Conservation (phyloP, 2,329 filamentous ascomycete species). For the Penicillium sp. region DNA sequence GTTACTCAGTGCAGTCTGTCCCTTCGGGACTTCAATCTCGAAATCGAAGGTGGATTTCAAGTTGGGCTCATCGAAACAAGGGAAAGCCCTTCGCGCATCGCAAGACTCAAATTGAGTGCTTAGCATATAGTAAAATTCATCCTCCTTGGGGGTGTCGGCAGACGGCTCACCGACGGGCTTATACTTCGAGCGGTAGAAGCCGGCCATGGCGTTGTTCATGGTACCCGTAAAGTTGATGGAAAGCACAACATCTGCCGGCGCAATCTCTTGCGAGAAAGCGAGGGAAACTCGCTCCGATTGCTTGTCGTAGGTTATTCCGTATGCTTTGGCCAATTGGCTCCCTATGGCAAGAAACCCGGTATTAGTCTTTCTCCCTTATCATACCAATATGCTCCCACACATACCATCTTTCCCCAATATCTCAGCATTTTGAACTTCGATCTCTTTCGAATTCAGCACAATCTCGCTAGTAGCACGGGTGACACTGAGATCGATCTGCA, state of each 20-base stretch:
- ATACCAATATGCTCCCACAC: conserved; percentile 4
- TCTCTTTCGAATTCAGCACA: conserved; percentile 78
- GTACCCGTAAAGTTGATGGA: conserved; percentile 73
- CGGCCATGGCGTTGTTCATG: conserved; percentile 88
- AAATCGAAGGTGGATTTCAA: conserved; percentile 96
- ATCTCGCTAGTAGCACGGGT: conserved; percentile 71
- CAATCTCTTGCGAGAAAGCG: conserved; percentile 69
- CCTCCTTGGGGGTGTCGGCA: conserved; percentile 72
- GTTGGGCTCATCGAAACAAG: conserved; percentile 97
- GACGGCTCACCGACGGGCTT: conserved; percentile 72
- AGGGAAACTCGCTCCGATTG: conserved; percentile 81
- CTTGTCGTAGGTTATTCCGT: conserved; percentile 73
- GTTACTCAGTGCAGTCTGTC: conserved; percentile 87
- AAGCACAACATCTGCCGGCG: conserved; percentile 65
- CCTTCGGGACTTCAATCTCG: conserved; percentile 82
- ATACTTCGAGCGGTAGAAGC: conserved; percentile 93
- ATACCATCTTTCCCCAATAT: conserved; percentile 36
- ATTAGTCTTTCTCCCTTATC: background rate
- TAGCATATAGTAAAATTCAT: conserved; percentile 68
- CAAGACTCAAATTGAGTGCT: conserved; percentile 98
- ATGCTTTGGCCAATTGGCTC: conserved; percentile 48
- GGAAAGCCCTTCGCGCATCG: conserved; percentile 90
- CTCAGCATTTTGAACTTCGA: conserved; percentile 67
- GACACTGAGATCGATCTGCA: conserved; percentile 76
- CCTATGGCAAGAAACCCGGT: conserved; percentile 19